Base-by-base conservation (phyloP, 176 grass and related monocot species). In the Oryza nivara region DNA sequence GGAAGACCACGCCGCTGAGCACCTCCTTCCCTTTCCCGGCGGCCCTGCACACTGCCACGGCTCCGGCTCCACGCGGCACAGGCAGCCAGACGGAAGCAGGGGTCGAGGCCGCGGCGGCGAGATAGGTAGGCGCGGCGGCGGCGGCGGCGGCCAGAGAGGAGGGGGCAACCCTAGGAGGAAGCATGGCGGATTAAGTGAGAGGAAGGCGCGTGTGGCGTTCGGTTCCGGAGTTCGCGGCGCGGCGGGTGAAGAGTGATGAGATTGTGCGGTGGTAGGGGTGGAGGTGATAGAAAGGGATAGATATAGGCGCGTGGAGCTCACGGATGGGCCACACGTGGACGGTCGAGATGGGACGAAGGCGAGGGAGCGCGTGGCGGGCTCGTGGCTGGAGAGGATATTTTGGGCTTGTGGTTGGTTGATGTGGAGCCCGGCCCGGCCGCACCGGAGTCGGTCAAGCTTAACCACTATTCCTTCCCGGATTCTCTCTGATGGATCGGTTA, bases 1-100 rank as follows among this genome's bases (percentile, higher is more conserved):
- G 89, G 78, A 93, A 97, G 7, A 93, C 17, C 0, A 97, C 89
- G 3, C 89, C 91, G 25, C 87, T 90, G 67, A 97, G 87, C 46
- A 86, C 70, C 77, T 92, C 84, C 46, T 70, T 84, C 49, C 68
- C 74, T 11, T 91, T 80, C 0, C 46, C 75, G 14, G 90, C 46
- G 7, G 86, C 77, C 74, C 64, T 80, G 76, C 78, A 83, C 11
- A 38, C 70, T 3, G 72, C 38, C 3, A 46, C 13, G 1, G 78
- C 5, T 56, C 4, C 60, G 19, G 64, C 70, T 12, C 9, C 84
- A 74, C 79, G 77, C 61, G 68, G 35, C 49, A 46, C 54, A 44
- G 81, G 44, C 49, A 78, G 48, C 81, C 80, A 23, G 5, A 78
- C 80, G 0, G 52, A 75, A 14, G 54, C 38, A 7, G 72, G 72